Base-by-base conservation (phyloP, 257 asterid genomes). In the Lithospermum erythrorhizon region DNA sequence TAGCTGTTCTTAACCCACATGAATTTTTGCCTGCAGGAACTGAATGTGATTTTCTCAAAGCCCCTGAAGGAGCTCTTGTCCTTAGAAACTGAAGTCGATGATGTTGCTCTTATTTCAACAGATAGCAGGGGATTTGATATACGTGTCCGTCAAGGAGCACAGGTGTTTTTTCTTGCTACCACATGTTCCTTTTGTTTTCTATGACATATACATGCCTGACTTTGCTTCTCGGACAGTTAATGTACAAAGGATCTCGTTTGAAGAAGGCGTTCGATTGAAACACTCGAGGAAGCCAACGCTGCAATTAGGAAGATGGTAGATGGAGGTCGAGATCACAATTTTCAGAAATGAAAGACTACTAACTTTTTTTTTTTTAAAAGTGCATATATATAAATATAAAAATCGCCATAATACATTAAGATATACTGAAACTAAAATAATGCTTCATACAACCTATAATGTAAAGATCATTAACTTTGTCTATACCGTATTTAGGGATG, bases 71-170 rank as follows among this genome's bases (percentile, higher is more conserved):
- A 79, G 75, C 87, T 91, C 20, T 62, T 91, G 74, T 82, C 95
- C 58, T 71, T 76, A 70, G 98, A 86, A 78, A 78, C 70, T 25
- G 96, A 88, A 75, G 83, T 88, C 22, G 98, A 91, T 19, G 96
- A 91, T 69, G 98, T 90, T 47, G 98, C 96, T 64, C 88, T 86
- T 30, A 91, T 91, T 78, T 91, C 98, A 8, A 86, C 84, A 62
- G 96, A 91, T 72, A 88, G 96, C 73, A 86, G 76, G 75, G 95
- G 96, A 10, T 72, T 83, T 5, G 97, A 88, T 73, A 65, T 91
- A 45, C 93, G 98, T 51, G 98, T 88, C 55, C 95, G 96, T 27
- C 95, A 86, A 76, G 96, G 96, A 51, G 94, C 90, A 56, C 93
- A 90, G 96, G 96, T 90, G 35, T 23, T 55, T 41, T 17, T 2